Evolutionary conservation across 2,329 filamentous ascomycete genomes (phyloP).

Genomic region (Exutisphaerella laricina): DNA sequence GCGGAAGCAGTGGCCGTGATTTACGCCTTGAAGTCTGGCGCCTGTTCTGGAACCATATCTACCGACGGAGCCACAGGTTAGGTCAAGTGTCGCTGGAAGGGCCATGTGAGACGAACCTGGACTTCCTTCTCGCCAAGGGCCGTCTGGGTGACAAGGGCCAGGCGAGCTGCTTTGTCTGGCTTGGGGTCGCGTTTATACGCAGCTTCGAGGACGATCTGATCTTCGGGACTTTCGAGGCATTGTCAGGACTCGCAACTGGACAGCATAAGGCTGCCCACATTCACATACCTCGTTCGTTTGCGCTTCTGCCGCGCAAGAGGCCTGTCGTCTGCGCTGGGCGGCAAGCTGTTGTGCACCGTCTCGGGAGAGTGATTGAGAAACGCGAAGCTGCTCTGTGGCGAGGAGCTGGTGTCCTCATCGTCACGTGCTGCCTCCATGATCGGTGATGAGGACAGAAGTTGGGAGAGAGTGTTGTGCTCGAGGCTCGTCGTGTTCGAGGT

Average conservation of each 20-base stretch:
- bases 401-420: background rate
- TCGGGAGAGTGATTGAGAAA: constrained; percentile 57
- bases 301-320: constrained; percentile 56
- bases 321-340: constrained; percentile 53
- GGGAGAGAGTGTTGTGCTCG: background rate
- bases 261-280: too few relatives aligned
- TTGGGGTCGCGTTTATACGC: constrained; percentile 82
- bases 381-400: constrained; percentile 35
- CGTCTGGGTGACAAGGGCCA: constrained; percentile 77
- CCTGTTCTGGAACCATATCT: constrained; percentile 99
- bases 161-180: constrained; percentile 82
- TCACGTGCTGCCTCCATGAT: background rate
- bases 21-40: constrained; percentile 89
- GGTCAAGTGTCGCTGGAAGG: background rate
- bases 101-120: constrained; percentile 58
- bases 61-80: background rate
- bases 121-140: constrained; percentile 93
- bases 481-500: too few relatives aligned
- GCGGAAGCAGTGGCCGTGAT: constrained; percentile 72
- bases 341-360: constrained; percentile 51
- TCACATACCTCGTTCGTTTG: constrained; percentile 56
- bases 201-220: constrained; percentile 81
- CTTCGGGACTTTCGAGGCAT: constrained; percentile 85
- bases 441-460: too few relatives aligned
- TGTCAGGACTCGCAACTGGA: too few relatives aligned